These are phyloP conservation scores for Hemileia vastatrix DNA, from an alignment of 1,284 basidiomycete species.

Conservation along the genomic window DNA sequence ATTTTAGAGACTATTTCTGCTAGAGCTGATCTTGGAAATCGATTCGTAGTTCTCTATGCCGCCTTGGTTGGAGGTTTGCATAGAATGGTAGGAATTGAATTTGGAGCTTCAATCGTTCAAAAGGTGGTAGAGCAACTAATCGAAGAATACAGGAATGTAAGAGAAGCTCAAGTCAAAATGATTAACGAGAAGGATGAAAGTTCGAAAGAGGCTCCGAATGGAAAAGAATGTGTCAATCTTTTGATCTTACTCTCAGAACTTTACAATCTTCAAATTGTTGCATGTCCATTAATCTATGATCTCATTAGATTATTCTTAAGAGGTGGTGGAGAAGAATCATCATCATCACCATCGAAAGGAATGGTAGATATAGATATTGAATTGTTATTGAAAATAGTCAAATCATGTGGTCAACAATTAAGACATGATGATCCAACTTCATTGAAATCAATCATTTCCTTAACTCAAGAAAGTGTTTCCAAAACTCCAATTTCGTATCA, in stretches of 20 bases:
- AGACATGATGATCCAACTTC: conserved; percentile 55
- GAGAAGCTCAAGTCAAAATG: conserved; percentile 19
- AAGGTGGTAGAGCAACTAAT: conserved; percentile 28
- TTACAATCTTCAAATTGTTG: conserved; percentile 90
- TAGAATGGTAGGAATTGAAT: conserved; percentile 77
- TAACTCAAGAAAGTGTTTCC: conserved; percentile 57
- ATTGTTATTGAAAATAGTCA: conserved; percentile 70
- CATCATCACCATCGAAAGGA: too few relatives aligned
- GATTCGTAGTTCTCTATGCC: conserved; percentile 82
- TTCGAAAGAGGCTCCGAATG: conserved; percentile 35
- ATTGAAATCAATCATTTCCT: conserved; percentile 50
- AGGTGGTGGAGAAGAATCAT: conserved; percentile 37
- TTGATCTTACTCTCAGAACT: conserved; percentile 77
- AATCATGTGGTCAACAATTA: conserved; percentile 74
- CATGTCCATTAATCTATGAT: conserved; percentile 78
- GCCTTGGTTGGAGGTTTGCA: conserved; percentile 76
- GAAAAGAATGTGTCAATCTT: conserved; percentile 82
- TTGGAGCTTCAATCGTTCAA: conserved; percentile 54
- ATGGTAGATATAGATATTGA: conserved; percentile 74
- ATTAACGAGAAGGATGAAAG: conserved; percentile 37
- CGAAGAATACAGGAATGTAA: conserved; percentile 23
- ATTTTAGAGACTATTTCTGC: conserved; percentile 74
- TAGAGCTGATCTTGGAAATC: conserved; percentile 69
- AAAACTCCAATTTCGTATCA: conserved; percentile 52
- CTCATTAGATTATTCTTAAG: conserved; percentile 68